phyloP scores from a whole-genome alignment of 768 basidiomycete genomes.

The Termitomyces sp. region DNA sequence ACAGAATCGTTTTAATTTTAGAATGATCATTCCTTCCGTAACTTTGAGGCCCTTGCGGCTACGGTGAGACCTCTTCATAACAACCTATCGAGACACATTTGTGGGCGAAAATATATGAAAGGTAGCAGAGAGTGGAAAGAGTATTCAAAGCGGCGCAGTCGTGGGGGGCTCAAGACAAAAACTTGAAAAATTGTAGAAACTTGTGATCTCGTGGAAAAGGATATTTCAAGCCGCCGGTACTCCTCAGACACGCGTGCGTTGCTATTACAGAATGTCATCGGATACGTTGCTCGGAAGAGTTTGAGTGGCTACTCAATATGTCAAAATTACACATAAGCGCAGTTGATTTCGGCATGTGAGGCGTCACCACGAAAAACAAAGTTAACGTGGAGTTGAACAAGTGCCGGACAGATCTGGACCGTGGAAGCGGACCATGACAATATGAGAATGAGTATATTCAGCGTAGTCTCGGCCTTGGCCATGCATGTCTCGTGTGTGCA shows the following conservation, averaged over 20 bases:
- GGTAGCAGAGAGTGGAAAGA: neutral
- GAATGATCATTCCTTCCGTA: neutral
- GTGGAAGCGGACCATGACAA: neutral
- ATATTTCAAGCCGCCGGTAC: slow-evolving; percentile 1
- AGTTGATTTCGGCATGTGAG: neutral
- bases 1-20: neutral
- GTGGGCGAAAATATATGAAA: neutral
- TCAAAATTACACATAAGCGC: neutral
- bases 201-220: slow-evolving; percentile 1
- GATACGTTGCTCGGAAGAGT: neutral
- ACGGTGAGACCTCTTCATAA: neutral
- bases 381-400: neutral
- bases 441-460: neutral
- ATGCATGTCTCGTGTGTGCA: slow-evolving; percentile 2
- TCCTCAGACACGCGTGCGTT: neutral
- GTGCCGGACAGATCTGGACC: neutral
- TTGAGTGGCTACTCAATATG: neutral
- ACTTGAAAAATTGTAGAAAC: neutral
- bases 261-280: neutral
- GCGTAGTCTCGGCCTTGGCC: slow-evolving; percentile 1
- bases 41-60: neutral
- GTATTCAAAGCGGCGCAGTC: slow-evolving; percentile 1
- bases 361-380: neutral
- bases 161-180: neutral
- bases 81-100: neutral